phyloP scores from a whole-genome alignment of 192 early-diverging fungal species.

The Entomortierella lignicola region DNA sequence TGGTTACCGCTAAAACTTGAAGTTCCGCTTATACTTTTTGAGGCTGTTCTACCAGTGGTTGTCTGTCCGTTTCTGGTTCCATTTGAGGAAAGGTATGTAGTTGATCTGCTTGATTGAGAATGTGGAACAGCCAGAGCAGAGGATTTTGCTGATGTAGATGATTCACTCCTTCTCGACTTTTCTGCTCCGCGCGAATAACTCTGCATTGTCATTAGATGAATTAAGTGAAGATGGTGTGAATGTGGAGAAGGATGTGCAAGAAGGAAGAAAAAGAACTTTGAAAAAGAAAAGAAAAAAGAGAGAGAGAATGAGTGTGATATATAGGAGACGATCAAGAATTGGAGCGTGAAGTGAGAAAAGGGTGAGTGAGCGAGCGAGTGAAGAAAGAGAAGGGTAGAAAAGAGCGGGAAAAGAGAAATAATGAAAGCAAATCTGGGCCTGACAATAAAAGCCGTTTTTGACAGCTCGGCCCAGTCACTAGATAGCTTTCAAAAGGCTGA shows the following conservation, averaged over 20 bases:
- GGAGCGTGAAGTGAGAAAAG: neutral
- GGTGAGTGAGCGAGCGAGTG: too few relatives aligned
- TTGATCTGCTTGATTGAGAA: constrained; percentile 4
- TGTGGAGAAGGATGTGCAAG: neutral
- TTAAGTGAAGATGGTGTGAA: neutral
- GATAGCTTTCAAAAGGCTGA: too few relatives aligned
- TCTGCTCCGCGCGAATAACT: constrained; percentile 17
- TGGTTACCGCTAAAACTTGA: neutral
- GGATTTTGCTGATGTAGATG: constrained; percentile 1
- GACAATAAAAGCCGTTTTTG: too few relatives aligned
- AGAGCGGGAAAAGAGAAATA: too few relatives aligned
- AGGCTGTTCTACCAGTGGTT: neutral
- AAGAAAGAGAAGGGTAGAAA: too few relatives aligned
- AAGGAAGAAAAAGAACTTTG: neutral
- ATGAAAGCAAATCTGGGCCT: too few relatives aligned
- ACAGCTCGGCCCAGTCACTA: too few relatives aligned
- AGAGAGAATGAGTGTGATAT: neutral
- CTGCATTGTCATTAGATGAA: constrained; percentile 21
- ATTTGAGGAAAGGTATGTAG: constrained; percentile 1
- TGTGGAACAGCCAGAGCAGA: neutral
- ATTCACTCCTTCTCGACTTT: constrained; percentile 11
- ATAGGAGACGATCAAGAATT: too few relatives aligned
- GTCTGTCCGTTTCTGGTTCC: constrained; percentile 4
- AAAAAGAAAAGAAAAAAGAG: neutral
- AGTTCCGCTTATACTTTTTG: neutral